A percentile compares a stretch with the other conserved stretches of the same genome.
phyloP scores from a whole-genome alignment of 768 basidiomycete genomes.

The Sistotremastrum niveocremeum region DNA sequence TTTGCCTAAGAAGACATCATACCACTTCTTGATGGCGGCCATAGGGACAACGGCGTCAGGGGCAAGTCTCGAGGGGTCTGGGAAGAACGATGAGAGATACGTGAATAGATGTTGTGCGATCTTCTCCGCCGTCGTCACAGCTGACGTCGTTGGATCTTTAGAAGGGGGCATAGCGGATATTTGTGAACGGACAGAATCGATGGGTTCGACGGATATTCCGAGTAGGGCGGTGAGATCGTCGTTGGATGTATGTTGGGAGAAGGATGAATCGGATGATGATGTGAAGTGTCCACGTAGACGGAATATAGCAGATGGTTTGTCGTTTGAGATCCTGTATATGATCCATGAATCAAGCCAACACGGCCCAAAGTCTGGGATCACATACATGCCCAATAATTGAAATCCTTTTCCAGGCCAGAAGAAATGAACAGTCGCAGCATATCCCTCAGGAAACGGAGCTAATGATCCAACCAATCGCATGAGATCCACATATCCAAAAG shows the following conservation, averaged over 20 bases:
- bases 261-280: conserved; percentile 16
- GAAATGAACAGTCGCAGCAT: conserved; percentile 74
- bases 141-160: conserved; percentile 11
- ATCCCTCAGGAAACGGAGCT: conserved; percentile 77
- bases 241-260: conserved; percentile 19
- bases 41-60: conserved; percentile 48
- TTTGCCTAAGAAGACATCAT: conserved; percentile 51
- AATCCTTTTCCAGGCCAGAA: conserved; percentile 81
- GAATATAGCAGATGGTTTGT: conserved; percentile 83
- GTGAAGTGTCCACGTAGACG: conserved; percentile 57
- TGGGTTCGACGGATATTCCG: conserved; percentile 70
- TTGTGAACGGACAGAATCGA: conserved; percentile 46
- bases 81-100: conserved; percentile 50
- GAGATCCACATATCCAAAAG: neutral
- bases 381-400: conserved; percentile 74
- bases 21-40: conserved; percentile 53
- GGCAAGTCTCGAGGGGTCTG: conserved; percentile 14
- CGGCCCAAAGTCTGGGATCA: conserved; percentile 3
- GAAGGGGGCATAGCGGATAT: conserved; percentile 30
- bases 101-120: conserved; percentile 66
- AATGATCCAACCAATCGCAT: neutral
- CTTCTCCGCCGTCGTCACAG: conserved; percentile 49
- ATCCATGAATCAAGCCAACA: neutral
- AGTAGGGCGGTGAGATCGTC: conserved; percentile 55
- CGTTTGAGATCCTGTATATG: conserved; percentile 62